phyloP scores from a whole-genome alignment of 495 filamentous ascomycete genomes.

The Choiromyces venosus region DNA sequence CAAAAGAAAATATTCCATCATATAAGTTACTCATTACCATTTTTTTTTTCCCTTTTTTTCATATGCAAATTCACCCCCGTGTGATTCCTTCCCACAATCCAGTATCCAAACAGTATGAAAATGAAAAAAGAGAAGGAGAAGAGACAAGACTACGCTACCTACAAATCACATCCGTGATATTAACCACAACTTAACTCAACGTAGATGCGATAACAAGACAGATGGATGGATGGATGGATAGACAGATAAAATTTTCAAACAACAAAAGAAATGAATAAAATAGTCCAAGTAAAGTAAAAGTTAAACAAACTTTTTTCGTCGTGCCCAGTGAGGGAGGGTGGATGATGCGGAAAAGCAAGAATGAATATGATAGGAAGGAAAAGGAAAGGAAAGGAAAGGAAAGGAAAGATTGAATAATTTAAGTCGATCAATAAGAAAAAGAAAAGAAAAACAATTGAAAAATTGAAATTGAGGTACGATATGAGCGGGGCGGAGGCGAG shows the following conservation, averaged over 20 bases:
- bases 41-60: too few relatives aligned
- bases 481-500: too few relatives aligned
- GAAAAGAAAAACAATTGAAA: not conserved
- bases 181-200: too few relatives aligned
- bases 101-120: not conserved
- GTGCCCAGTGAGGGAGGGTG: not conserved
- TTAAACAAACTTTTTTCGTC: not conserved
- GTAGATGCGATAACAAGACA: not conserved
- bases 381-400: not conserved
- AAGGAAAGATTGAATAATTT: constrained; percentile 4
- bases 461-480: not conserved
- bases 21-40: constrained; percentile 1
- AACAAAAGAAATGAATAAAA: not conserved
- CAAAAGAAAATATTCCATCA: not conserved
- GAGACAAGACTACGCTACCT: not conserved
- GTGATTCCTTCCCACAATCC: not conserved
- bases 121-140: not conserved
- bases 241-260: not conserved
- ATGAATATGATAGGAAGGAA: not conserved
- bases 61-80: not conserved
- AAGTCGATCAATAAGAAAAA: not conserved
- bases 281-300: not conserved
- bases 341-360: not conserved
- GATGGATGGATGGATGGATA: too few relatives aligned
- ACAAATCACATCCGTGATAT: not conserved